Evolutionary conservation across 2,329 filamentous ascomycete species (phyloP).

Genomic region (Nothophaeocryptopus gaeumannii): DNA sequence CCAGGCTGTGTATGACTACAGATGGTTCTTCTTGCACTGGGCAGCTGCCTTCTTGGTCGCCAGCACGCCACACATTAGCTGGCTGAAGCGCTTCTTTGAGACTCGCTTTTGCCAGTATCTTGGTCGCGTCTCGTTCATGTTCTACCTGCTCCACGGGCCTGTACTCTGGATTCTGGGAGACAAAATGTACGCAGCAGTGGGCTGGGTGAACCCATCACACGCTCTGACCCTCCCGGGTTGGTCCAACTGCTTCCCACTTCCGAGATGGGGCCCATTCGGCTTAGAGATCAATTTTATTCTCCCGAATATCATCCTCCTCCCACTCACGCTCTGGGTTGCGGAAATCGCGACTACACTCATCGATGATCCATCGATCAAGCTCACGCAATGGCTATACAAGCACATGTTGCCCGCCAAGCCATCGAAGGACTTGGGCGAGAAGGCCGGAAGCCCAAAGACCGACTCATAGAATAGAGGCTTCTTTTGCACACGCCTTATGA

Average conservation of each 20-base stretch:
- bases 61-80: slow-evolving; percentile 55
- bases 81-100: slow-evolving; percentile 60
- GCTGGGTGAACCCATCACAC: slow-evolving; percentile 53
- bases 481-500: too few species aligned
- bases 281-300: slow-evolving; percentile 60
- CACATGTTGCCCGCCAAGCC: slow-evolving; percentile 34
- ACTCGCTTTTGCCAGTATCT: slow-evolving; percentile 59
- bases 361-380: slow-evolving; percentile 60
- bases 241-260: slow-evolving; percentile 57
- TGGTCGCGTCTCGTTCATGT: slow-evolving; percentile 59
- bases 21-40: slow-evolving; percentile 36
- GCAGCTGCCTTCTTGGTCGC: slow-evolving; percentile 58
- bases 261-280: slow-evolving; percentile 53
- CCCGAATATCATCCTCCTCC: slow-evolving; percentile 59
- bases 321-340: slow-evolving; percentile 58
- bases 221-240: slow-evolving; percentile 54
- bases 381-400: slow-evolving; percentile 58
- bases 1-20: slow-evolving; percentile 34
- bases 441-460: slow-evolving; percentile 3
- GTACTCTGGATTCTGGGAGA: slow-evolving; percentile 60
- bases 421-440: not conserved
- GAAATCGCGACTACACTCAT: slow-evolving; percentile 56
- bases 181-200: slow-evolving; percentile 60
- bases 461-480: not conserved
- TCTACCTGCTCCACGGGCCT: slow-evolving; percentile 65